A percentile compares a stretch with the other conserved stretches of the same genome.
phyloP scores from a whole-genome alignment of 306 rosid species.

The Pterocarpus macrocarpus region DNA sequence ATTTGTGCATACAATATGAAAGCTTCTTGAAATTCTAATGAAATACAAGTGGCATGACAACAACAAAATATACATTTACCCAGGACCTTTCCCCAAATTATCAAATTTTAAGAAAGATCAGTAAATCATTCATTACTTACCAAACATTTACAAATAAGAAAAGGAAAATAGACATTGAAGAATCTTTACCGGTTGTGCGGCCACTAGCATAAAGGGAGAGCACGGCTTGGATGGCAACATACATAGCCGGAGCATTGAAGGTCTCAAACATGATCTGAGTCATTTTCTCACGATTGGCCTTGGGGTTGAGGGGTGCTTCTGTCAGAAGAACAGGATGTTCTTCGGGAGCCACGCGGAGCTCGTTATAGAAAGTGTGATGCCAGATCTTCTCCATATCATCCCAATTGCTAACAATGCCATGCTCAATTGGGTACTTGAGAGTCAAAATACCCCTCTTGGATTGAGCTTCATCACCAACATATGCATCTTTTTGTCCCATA shows the following conservation, averaged over 20 bases:
- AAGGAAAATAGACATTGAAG: slow-evolving; percentile 24
- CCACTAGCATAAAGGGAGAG: slow-evolving; percentile 99
- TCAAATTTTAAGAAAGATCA: slow-evolving; percentile 14
- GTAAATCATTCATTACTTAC: neutral
- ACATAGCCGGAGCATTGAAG: slow-evolving; percentile 96
- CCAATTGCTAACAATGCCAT: slow-evolving; percentile 95
- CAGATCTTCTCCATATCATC: slow-evolving; percentile 99
- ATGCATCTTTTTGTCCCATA: slow-evolving; percentile 98
- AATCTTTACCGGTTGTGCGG: slow-evolving; percentile 85
- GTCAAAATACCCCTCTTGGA: slow-evolving; percentile 96
- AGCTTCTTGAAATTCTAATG: slow-evolving; percentile 6
- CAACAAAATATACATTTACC: neutral
- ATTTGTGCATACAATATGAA: neutral
- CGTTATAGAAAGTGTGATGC: slow-evolving; percentile 97
- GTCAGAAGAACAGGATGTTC: slow-evolving; percentile 98
- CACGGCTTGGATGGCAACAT: slow-evolving; percentile 96
- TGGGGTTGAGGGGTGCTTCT: slow-evolving; percentile 96
- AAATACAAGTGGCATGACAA: slow-evolving; percentile 1
- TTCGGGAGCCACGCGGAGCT: slow-evolving; percentile 95
- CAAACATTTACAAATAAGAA: neutral
- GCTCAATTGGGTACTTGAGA: slow-evolving; percentile 92
- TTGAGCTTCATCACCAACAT: slow-evolving; percentile 98
- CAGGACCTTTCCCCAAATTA: neutral
- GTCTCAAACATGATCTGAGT: slow-evolving; percentile 98
- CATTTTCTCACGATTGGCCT: slow-evolving; percentile 97